These are phyloP conservation scores for Populus trichocarpa DNA, from an alignment of 441 rosid genomes.

Conservation along the genomic window DNA sequence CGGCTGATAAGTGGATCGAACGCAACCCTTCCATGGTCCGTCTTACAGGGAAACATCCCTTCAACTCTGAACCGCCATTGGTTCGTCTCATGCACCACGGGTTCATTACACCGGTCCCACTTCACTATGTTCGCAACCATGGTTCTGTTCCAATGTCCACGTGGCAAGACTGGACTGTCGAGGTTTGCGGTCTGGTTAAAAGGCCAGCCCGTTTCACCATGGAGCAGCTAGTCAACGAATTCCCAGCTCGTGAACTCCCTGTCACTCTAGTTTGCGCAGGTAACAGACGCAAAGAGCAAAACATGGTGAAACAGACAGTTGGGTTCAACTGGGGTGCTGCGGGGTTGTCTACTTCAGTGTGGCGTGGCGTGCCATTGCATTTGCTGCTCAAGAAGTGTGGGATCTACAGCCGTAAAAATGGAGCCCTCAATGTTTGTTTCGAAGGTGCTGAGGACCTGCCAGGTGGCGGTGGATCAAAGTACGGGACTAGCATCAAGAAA, in stretches of 20 bases:
- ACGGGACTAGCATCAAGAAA: conserved; percentile 67
- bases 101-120: conserved; percentile 86
- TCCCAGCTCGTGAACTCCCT: conserved; percentile 61
- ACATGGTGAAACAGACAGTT: conserved; percentile 74
- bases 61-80: conserved; percentile 77
- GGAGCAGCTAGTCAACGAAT: conserved; percentile 70
- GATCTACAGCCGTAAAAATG: conserved; percentile 45
- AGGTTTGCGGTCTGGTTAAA: conserved; percentile 69
- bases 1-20: conserved; percentile 72
- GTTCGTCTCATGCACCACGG: conserved; percentile 85
- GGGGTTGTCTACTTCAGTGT: conserved; percentile 73
- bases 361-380: conserved; percentile 69
- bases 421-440: conserved; percentile 72
- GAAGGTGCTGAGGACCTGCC: conserved; percentile 93
- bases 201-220: conserved; percentile 62
- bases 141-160: conserved; percentile 62
- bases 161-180: conserved; percentile 75
- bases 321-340: conserved; percentile 96
- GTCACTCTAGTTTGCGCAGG: conserved; percentile 89
- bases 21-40: conserved; percentile 80
- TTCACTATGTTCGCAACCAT: conserved; percentile 94
- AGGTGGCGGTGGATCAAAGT: conserved; percentile 88
- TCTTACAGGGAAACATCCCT: conserved; percentile 92
- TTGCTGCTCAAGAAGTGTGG: conserved; percentile 72
- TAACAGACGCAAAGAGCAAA: conserved; percentile 85